These are phyloP conservation scores for Leccinum pseudoinsigne DNA, from an alignment of 1,284 basidiomycete genomes.

Conservation along the genomic window DNA sequence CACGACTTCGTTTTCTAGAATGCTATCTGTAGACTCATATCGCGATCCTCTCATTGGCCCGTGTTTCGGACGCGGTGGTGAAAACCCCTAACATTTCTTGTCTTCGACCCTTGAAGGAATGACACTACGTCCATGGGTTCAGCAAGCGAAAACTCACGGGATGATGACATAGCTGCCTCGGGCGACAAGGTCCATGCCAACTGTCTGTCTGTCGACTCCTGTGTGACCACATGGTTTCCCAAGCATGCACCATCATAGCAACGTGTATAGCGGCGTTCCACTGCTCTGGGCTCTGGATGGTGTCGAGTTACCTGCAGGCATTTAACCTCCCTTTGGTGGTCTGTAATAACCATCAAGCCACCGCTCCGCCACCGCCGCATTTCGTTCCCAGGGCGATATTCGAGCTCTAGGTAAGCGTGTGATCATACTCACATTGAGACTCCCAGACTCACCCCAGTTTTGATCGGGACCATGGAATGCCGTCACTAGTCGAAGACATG, in stretches of 20 bases:
- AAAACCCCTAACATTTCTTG: conserved; percentile 11
- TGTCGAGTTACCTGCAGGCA: conserved; percentile 15
- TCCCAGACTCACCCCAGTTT: conserved; percentile 11
- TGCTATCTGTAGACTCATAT: conserved; percentile 17
- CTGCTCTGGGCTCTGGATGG: conserved; percentile 12
- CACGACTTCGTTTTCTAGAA: conserved; percentile 17
- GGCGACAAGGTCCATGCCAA: no score
- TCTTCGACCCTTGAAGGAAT: conserved; percentile 6
- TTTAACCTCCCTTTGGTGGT: conserved; percentile 1
- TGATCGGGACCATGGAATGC: conserved; percentile 18
- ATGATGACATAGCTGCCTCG: conserved; percentile 4
- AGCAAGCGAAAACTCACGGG: conserved; percentile 9
- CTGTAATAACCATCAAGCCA: conserved; percentile 27
- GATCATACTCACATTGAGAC: conserved; percentile 3
- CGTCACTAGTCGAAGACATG: conserved; percentile 12
- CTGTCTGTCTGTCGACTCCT: conserved; percentile 9
- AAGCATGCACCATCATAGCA: conserved; percentile 7
- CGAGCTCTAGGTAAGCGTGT: conserved; percentile 7
- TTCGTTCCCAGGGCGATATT: conserved; percentile 5
- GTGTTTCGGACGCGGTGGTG: conserved; percentile 15
- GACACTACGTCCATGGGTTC: neutral
- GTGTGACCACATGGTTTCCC: conserved; percentile 14
- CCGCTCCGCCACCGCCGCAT: conserved; percentile 15
- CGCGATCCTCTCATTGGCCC: conserved; percentile 20
- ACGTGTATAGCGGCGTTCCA: conserved; percentile 18